Evolutionary conservation across 768 basidiomycete genomes (phyloP).

Genomic region (Leucocoprinus leucothites): DNA sequence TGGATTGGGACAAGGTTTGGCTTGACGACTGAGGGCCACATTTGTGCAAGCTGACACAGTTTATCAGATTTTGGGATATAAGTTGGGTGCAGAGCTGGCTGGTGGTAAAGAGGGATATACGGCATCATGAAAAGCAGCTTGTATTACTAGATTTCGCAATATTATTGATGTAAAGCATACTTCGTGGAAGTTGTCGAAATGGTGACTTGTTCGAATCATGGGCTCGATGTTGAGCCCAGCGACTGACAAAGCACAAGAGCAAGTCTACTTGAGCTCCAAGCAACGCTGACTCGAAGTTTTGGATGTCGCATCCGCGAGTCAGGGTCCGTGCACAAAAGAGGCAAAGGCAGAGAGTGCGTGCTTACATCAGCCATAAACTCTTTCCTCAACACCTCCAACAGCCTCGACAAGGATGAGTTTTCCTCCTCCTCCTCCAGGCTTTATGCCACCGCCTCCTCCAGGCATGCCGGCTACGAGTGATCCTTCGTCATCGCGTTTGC

Average conservation of each 20-base stretch:
- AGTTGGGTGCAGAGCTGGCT: slow-evolving; percentile 72
- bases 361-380: slow-evolving; percentile 41
- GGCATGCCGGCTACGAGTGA: slow-evolving; percentile 43
- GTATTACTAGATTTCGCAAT: neutral
- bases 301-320: neutral
- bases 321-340: slow-evolving; percentile 37
- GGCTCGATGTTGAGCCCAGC: too few relatives aligned
- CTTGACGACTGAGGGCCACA: neutral
- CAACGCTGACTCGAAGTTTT: neutral
- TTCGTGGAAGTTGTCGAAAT: too few relatives aligned
- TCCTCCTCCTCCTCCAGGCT: slow-evolving; percentile 55
- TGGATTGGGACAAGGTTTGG: slow-evolving; percentile 92
- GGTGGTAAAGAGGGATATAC: slow-evolving; percentile 44
- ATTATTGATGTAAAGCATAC: neutral
- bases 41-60: neutral
- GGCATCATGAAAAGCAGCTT: neutral
- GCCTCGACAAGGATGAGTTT: slow-evolving; percentile 45
- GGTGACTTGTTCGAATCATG: neutral
- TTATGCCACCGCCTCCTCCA: slow-evolving; percentile 47
- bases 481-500: slow-evolving; percentile 41
- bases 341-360: slow-evolving; percentile 20
- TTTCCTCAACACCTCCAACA: slow-evolving; percentile 34
- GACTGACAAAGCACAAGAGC: too few relatives aligned
- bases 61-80: slow-evolving; percentile 54
- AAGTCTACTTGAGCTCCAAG: too few relatives aligned